Conservation (phyloP, 495 filamentous ascomycete genomes). For the Tuber indicum region DNA sequence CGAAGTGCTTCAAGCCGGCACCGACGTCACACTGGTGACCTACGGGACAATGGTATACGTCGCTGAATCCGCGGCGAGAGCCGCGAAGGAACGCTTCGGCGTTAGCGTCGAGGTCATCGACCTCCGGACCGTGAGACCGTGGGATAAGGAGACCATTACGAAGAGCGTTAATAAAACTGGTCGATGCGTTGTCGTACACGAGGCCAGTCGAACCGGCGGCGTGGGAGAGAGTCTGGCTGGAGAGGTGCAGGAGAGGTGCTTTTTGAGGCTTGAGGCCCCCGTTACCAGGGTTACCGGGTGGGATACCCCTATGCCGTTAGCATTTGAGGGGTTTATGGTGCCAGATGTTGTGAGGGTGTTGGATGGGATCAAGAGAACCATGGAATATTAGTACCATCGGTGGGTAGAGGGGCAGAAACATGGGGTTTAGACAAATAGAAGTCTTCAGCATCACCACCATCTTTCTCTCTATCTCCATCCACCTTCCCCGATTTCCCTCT, state of each 20-base stretch:
- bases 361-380: slow-evolving; percentile 55
- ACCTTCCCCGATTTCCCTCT: neutral
- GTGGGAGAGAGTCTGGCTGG: slow-evolving; percentile 90
- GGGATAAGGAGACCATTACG: slow-evolving; percentile 80
- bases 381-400: slow-evolving; percentile 50
- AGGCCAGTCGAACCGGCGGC: slow-evolving; percentile 91
- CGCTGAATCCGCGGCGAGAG: slow-evolving; percentile 70
- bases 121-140: slow-evolving; percentile 85
- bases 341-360: slow-evolving; percentile 79
- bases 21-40: slow-evolving; percentile 77
- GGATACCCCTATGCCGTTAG: slow-evolving; percentile 76
- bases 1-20: slow-evolving; percentile 77
- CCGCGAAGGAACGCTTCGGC: slow-evolving; percentile 73
- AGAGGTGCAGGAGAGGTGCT: slow-evolving; percentile 81
- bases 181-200: slow-evolving; percentile 84
- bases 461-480: neutral
- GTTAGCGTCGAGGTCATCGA: slow-evolving; percentile 85
- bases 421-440: neutral
- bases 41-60: slow-evolving; percentile 91
- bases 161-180: slow-evolving; percentile 86
- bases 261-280: slow-evolving; percentile 83
- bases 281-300: slow-evolving; percentile 86
- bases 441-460: neutral
- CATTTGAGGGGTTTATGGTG: slow-evolving; percentile 80
- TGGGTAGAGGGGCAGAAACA: neutral